Conservation (phyloP, 805 yeast species). For the Wickerhamiella azyma region DNA sequence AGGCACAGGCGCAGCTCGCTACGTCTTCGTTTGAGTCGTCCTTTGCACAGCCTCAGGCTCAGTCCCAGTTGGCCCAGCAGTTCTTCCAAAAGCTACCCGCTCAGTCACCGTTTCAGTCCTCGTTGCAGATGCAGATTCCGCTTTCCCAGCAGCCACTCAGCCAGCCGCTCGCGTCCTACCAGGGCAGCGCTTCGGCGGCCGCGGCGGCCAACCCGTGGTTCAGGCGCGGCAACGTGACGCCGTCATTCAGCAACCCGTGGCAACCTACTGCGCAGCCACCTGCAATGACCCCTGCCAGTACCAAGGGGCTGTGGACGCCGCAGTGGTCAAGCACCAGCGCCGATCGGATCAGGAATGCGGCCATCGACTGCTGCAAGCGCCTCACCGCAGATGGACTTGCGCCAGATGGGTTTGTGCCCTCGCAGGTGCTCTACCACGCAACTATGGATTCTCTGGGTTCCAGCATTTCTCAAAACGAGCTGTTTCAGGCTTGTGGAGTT, state of each 20-base stretch:
- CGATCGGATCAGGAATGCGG: slow-evolving; percentile 17
- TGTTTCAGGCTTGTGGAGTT: slow-evolving; percentile 20
- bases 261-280: neutral
- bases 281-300: neutral
- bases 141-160: neutral
- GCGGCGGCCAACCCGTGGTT: neutral
- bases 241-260: neutral
- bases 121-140: neutral
- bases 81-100: neutral
- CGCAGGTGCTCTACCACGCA: slow-evolving; percentile 24
- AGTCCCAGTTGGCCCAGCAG: neutral
- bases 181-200: neutral
- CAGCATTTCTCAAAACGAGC: slow-evolving; percentile 21
- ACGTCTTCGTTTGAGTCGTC: neutral
- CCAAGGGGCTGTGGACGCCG: neutral
- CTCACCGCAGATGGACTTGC: slow-evolving; percentile 18
- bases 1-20: neutral
- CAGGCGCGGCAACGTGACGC: neutral
- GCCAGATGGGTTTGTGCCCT: slow-evolving; percentile 25
- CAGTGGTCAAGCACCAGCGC: neutral
- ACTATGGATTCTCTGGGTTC: slow-evolving; percentile 16
- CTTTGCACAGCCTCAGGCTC: neutral
- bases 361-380: slow-evolving; percentile 17
- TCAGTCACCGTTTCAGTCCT: neutral
- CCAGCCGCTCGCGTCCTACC: no score